phyloP scores from a whole-genome alignment of 768 basidiomycete genomes.

The Auriscalpium microsporum region DNA sequence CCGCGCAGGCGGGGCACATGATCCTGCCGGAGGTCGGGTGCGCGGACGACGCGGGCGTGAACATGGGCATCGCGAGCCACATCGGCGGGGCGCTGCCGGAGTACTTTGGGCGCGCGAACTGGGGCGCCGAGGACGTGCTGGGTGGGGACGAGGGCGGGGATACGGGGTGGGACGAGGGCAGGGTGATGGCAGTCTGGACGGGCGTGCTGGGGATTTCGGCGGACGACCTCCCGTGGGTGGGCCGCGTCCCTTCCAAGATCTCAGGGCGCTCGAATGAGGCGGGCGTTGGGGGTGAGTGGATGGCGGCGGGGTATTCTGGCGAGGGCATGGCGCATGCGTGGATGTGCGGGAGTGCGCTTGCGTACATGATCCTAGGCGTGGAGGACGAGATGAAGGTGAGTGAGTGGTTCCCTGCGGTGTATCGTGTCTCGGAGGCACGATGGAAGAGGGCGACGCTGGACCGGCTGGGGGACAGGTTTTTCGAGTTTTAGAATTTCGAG shows the following conservation, averaged over 20 bases:
- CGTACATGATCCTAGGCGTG: slow-evolving; percentile 45
- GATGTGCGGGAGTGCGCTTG: slow-evolving; percentile 51
- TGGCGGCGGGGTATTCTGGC: slow-evolving; percentile 60
- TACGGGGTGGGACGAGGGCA: slow-evolving; percentile 31
- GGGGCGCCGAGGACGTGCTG: slow-evolving; percentile 32
- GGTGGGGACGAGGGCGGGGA: slow-evolving; percentile 8
- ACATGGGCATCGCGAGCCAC: slow-evolving; percentile 31
- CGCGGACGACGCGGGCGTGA: slow-evolving; percentile 29
- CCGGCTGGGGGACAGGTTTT: slow-evolving; percentile 17
- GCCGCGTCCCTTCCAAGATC: slow-evolving; percentile 43
- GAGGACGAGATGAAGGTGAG: slow-evolving; percentile 24
- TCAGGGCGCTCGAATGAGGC: slow-evolving; percentile 24
- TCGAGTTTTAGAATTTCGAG: background rate
- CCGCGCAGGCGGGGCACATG: slow-evolving; percentile 25
- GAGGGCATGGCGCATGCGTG: slow-evolving; percentile 72
- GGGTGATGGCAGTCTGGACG: slow-evolving; percentile 52
- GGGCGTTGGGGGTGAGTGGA: slow-evolving; percentile 49
- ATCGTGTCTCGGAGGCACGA: slow-evolving; percentile 39
- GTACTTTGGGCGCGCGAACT: slow-evolving; percentile 41
- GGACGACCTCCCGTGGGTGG: slow-evolving; percentile 64
- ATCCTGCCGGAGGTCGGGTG: slow-evolving; percentile 23
- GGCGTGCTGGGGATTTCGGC: slow-evolving; percentile 56
- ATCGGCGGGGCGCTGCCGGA: slow-evolving; percentile 42
- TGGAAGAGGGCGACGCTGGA: slow-evolving; percentile 39
- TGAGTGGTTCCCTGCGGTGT: slow-evolving; percentile 44